phyloP scores from a whole-genome alignment of 129 eudicot genomes.

The Flaveria robusta region DNA sequence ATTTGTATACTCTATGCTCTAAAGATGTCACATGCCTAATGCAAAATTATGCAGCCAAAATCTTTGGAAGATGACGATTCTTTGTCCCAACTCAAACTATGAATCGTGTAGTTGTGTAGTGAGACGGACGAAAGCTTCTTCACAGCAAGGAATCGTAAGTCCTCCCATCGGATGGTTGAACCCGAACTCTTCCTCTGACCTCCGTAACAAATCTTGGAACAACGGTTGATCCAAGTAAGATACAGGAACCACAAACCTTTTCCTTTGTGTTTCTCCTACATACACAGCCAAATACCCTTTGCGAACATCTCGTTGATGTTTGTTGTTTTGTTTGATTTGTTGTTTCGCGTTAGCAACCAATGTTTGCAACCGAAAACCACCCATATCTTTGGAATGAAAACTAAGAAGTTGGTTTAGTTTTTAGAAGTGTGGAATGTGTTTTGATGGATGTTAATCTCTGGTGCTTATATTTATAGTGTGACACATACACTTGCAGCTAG shows the following conservation, averaged over 20 bases:
- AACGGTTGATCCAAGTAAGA: conserved; percentile 45
- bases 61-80: not conserved
- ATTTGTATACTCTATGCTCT: not conserved
- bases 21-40: not conserved
- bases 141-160: conserved; percentile 51
- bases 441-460: conserved; percentile 3
- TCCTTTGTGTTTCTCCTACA: conserved; percentile 46
- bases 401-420: not conserved
- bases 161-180: conserved; percentile 56
- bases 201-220: conserved; percentile 47
- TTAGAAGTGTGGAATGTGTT: not conserved
- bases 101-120: conserved; percentile 28
- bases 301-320: conserved; percentile 35
- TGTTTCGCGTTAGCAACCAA: conserved; percentile 36
- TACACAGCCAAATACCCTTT: conserved; percentile 54
- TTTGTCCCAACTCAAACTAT: not conserved
- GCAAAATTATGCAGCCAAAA: conserved; percentile 11
- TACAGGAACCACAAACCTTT: conserved; percentile 43
- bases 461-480: conserved; percentile 20
- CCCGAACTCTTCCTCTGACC: conserved; percentile 52
- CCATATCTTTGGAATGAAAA: conserved; percentile 18
- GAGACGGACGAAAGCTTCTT: conserved; percentile 40
- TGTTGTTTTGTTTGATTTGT: conserved; percentile 15
- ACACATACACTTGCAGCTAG: conserved; percentile 9
- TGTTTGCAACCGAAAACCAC: conserved; percentile 25